These are phyloP conservation scores for Coemansia furcata DNA, from an alignment of 192 early-diverging fungal species.

Conservation along the genomic window DNA sequence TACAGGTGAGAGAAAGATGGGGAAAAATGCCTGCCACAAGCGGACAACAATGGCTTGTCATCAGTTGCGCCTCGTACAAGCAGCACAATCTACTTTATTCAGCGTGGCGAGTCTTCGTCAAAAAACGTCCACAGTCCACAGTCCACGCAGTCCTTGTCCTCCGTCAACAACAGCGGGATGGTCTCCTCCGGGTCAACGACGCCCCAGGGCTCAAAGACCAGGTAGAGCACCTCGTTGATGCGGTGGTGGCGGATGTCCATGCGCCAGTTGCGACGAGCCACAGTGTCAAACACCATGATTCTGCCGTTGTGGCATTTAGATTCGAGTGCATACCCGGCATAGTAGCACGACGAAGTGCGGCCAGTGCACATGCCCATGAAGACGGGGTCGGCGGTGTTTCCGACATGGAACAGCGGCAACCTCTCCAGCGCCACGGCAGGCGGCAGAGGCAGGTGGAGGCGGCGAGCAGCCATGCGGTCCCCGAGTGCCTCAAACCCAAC, in stretches of 20 bases:
- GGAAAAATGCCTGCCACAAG: neutral
- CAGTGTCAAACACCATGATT: conserved; percentile 66
- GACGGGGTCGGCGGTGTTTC: conserved; percentile 88
- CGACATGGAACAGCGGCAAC: conserved; percentile 87
- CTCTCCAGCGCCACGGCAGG: conserved; percentile 53
- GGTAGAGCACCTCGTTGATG: conserved; percentile 73
- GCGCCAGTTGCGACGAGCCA: conserved; percentile 61
- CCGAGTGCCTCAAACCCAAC: conserved; percentile 84
- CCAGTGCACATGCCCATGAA: conserved; percentile 83
- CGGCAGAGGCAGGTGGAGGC: conserved; percentile 76
- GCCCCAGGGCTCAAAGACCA: conserved; percentile 53
- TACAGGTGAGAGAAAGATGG: neutral
- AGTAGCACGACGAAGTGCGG: conserved; percentile 62
- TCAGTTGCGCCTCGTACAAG: neutral
- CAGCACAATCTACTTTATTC: neutral
- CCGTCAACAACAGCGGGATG: conserved; percentile 34
- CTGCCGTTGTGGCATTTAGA: conserved; percentile 82
- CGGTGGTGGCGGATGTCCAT: conserved; percentile 77
- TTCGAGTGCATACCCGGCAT: conserved; percentile 73
- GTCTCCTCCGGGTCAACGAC: conserved; percentile 27
- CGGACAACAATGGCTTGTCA: neutral
- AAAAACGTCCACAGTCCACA: conserved; percentile 78
- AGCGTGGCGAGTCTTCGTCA: conserved; percentile 45
- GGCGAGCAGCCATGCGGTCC: conserved; percentile 70
- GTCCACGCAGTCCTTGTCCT: conserved; percentile 65